Evolutionary conservation across 148 eudicot genomes (phyloP), one percentile per base, ranked within the genome.

Genomic region (Nepenthes gracilis): DNA sequence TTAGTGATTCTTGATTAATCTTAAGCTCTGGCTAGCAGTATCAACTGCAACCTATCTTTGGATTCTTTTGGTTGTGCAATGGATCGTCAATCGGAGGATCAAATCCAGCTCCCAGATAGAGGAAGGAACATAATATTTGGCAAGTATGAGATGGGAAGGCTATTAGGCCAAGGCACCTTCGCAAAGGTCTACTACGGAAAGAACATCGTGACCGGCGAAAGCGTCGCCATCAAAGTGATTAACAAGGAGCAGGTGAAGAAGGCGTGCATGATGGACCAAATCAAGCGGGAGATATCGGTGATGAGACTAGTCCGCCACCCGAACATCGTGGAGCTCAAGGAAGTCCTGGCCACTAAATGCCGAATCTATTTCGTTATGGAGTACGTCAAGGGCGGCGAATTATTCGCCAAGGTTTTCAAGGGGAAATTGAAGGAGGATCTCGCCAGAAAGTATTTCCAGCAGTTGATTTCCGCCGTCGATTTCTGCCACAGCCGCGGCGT

Each of bases 401-500:
- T 84, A 37, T 81, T 76, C 56, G 62, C 75, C 45, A 79, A 65
- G 64, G 70, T 84, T 13, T 33, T 43, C 37, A 57, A 66, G 2
- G 83, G 89, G 1, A 71, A 54, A 14, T 55, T 84, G 10, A 59
- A 61, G 12, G 84, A 84, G 45, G 76, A 60, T 10, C 34, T 61
- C 32, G 82, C 86, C 2, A 75, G 80, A 15, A 79, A 69, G 74
- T 75, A 74, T 34, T 81, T 85, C 47, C 90, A 81, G 58, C 86
- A 85, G 64, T 38, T 81, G 13, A 79, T 85, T 48, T 62, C 68
- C 36, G 90, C 84, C 1, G 78, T 84, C 5, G 83, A 81, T 45
- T 83, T 67, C 37, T 84, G 82, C 59, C 90, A 81, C 32, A 70
- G 78, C 47, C 74, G 81, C 7, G 86, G 90, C n/a, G 80, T 85